phyloP scores from a whole-genome alignment of 805 yeast genomes.

The Zygotorulaspora sp. region DNA sequence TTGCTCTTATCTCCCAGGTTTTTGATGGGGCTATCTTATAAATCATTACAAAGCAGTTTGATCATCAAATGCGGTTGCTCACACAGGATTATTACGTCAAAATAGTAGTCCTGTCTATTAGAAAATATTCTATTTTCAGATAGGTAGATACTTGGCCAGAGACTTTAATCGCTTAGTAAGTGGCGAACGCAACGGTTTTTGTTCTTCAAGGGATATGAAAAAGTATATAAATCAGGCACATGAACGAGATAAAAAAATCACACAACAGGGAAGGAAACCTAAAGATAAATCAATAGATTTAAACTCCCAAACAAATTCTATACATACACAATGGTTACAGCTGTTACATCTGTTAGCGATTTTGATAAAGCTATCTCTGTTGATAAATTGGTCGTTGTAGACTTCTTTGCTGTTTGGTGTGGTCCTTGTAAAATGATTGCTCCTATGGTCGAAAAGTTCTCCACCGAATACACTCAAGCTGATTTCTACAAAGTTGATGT shows the following conservation, averaged over 20 bases:
- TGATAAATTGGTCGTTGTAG: constrained; percentile 77
- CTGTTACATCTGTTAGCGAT: constrained; percentile 48
- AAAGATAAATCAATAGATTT: constrained; percentile 1
- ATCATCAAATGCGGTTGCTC: too few relatives aligned
- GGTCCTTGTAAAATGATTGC: constrained; percentile 99
- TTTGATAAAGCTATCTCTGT: constrained; percentile 62
- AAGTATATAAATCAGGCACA: constrained; percentile 3
- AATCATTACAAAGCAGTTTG: too few relatives aligned
- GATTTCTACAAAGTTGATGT: constrained; percentile 89
- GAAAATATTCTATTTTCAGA: too few relatives aligned
- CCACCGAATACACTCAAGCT: constrained; percentile 56
- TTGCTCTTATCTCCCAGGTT: too few relatives aligned
- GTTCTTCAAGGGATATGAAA: constrained; percentile 3
- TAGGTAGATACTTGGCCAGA: too few relatives aligned
- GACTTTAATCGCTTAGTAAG: constrained; percentile 14
- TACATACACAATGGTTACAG: constrained; percentile 49
- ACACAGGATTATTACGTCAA: too few relatives aligned
- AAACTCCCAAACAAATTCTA: constrained; percentile 1
- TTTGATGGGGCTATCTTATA: too few relatives aligned
- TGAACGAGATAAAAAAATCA: too few relatives aligned
- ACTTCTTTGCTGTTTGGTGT: constrained; percentile 97
- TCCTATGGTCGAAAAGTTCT: constrained; percentile 82
- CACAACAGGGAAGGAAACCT: too few relatives aligned
- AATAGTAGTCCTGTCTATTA: too few relatives aligned
- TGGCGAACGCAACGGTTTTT: constrained; percentile 4